A percentile compares a stretch with the other conserved stretches of the same genome.
phyloP scores from a whole-genome alignment of 2,329 filamentous ascomycete species.

The Colletotrichum melonis region DNA sequence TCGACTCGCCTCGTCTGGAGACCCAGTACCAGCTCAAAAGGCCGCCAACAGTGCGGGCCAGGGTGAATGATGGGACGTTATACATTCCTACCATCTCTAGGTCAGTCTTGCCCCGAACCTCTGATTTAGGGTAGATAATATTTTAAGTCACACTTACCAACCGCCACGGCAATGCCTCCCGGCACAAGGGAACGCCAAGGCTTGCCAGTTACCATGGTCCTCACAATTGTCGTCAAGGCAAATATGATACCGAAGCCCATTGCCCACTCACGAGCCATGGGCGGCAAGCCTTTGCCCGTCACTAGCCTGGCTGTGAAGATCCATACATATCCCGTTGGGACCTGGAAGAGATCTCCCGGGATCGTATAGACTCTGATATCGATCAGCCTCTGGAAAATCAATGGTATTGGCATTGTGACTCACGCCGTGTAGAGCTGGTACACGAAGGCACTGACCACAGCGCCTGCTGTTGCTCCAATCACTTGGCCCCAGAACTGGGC shows the following conservation, averaged over 20 bases:
- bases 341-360: conserved; percentile 89
- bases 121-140: background rate
- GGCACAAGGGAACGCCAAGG: conserved; percentile 83
- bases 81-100: conserved; percentile 80
- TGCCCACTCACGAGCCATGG: conserved; percentile 85
- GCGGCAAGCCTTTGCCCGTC: conserved; percentile 87
- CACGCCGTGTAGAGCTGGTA: conserved; percentile 86
- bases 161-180: conserved; percentile 94
- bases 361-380: conserved; percentile 80
- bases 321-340: conserved; percentile 96
- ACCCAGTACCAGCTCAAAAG: conserved; percentile 81
- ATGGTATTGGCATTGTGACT: conserved; percentile 36
- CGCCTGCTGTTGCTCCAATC: conserved; percentile 87
- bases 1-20: conserved; percentile 57
- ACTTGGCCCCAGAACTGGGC: conserved; percentile 98
- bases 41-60: conserved; percentile 88
- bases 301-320: conserved; percentile 95
- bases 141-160: conserved; percentile 64
- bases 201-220: conserved; percentile 68
- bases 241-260: conserved; percentile 81
- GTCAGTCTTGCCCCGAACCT: background rate
- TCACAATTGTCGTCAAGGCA: conserved; percentile 74
- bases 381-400: background rate
- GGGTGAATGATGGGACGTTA: conserved; percentile 94
- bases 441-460: conserved; percentile 85